A percentile compares a stretch with the other conserved stretches of the same genome.
Conservation (phyloP, 2,329 filamentous ascomycete species). For the Plectosphaerella cucumerina region DNA sequence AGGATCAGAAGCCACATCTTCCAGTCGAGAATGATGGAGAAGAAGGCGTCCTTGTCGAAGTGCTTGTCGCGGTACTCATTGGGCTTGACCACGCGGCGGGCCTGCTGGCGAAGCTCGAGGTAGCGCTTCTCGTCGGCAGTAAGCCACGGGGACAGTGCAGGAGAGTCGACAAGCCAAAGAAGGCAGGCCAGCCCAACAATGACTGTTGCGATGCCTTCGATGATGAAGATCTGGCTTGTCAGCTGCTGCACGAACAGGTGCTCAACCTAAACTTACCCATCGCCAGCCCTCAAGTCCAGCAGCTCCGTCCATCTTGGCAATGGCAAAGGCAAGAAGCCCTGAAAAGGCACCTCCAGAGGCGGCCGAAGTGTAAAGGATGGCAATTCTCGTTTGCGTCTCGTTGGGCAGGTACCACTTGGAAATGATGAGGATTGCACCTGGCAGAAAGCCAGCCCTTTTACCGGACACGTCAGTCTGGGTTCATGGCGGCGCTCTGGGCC, state of each 20-base stretch:
- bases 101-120: conserved; percentile 31
- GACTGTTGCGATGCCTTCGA: conserved; percentile 43
- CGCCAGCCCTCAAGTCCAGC: conserved; percentile 39
- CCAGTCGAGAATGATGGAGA: conserved; percentile 40
- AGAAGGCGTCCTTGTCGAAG: conserved; percentile 27
- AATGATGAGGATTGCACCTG: conserved; percentile 24
- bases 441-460: conserved; percentile 23
- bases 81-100: conserved; percentile 17
- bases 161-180: conserved; percentile 42
- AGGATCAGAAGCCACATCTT: conserved; percentile 39
- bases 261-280: conserved; percentile 24
- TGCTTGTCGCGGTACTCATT: conserved; percentile 20
- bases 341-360: conserved; percentile 38
- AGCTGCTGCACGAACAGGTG: background rate
- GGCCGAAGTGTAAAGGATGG: conserved; percentile 29
- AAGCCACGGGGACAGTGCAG: conserved; percentile 31
- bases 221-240: conserved; percentile 40
- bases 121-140: conserved; percentile 33
- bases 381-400: conserved; percentile 23
- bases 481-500: no score
- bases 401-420: conserved; percentile 27
- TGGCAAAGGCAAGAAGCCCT: conserved; percentile 38
- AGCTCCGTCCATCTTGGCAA: conserved; percentile 40
- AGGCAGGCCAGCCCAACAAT: conserved; percentile 32
- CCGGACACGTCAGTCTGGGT: background rate